A percentile compares a stretch with the other conserved stretches of the same genome.
Conservation (phyloP, 2,329 filamentous ascomycete species). For the Pyricularia sp. region DNA sequence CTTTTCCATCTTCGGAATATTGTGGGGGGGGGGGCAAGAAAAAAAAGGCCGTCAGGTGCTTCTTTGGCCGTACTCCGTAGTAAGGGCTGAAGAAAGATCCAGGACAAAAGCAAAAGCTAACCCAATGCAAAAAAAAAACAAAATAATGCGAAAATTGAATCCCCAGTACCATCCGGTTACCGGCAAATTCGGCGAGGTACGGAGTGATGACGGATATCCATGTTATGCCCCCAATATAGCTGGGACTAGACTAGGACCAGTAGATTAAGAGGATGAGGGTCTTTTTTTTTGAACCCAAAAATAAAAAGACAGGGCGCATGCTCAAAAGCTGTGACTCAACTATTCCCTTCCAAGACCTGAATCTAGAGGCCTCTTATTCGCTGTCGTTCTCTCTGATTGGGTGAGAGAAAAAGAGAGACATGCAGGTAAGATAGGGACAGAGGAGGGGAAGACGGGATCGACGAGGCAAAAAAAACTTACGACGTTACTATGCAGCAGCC, state of each 20-base stretch:
- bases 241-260: too few species aligned
- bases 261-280: too few species aligned
- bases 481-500: neutral
- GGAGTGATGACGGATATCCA: too few species aligned
- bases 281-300: too few species aligned
- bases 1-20: neutral
- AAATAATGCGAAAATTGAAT: too few species aligned
- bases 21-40: neutral
- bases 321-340: too few species aligned
- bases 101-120: neutral
- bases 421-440: neutral
- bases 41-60: neutral
- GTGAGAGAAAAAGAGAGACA: neutral
- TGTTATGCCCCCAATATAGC: too few species aligned
- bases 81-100: neutral
- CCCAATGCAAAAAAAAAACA: too few species aligned
- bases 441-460: neutral
- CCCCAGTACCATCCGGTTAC: too few species aligned
- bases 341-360: too few species aligned
- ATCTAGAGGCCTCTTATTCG: neutral
- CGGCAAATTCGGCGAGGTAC: too few species aligned
- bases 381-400: neutral
- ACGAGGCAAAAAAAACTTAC: neutral
- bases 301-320: too few species aligned
- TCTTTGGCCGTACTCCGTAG: neutral